Conservation (phyloP, 768 basidiomycete species). For the Tylopilus felleus region DNA sequence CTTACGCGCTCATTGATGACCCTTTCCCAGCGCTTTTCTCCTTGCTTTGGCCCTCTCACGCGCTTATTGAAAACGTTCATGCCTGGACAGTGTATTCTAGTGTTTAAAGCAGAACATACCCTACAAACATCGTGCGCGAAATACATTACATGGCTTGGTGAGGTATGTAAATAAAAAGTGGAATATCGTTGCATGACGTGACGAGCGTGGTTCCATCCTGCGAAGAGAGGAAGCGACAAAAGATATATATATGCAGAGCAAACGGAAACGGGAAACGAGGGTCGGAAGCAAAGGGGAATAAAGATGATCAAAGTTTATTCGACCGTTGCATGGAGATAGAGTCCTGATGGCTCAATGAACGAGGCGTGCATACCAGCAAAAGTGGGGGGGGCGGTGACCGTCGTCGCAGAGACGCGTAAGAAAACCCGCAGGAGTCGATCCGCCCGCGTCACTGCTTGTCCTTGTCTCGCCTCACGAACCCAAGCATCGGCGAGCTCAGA, state of each 20-base stretch:
- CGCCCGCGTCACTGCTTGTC: constrained; percentile 33
- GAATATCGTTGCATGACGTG: constrained; percentile 19
- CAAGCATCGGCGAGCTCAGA: constrained; percentile 54
- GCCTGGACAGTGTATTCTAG: constrained; percentile 13
- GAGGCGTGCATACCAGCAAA: not conserved
- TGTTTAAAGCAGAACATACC: constrained; percentile 11
- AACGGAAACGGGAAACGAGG: not conserved
- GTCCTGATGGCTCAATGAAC: not conserved
- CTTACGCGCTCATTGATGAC: not conserved
- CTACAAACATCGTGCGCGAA: constrained; percentile 16
- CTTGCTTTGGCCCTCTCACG: not conserved
- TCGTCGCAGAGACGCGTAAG: not conserved
- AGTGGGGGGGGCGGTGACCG: not conserved
- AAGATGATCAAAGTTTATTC: constrained; percentile 22
- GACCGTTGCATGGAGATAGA: not conserved
- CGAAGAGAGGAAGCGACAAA: not conserved
- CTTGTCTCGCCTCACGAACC: constrained; percentile 54
- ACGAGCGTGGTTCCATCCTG: constrained; percentile 13
- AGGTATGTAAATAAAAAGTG: constrained; percentile 24
- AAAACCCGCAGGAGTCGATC: not conserved
- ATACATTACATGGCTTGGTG: constrained; percentile 24
- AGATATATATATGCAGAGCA: constrained; percentile 5
- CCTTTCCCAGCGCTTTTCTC: not conserved
- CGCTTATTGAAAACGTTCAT: not conserved
- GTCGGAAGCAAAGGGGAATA: constrained; percentile 23